Evolutionary conservation across 768 basidiomycete genomes (phyloP), one percentile per base, ranked within the genome.

Genomic region (Lactarius trivialis): DNA sequence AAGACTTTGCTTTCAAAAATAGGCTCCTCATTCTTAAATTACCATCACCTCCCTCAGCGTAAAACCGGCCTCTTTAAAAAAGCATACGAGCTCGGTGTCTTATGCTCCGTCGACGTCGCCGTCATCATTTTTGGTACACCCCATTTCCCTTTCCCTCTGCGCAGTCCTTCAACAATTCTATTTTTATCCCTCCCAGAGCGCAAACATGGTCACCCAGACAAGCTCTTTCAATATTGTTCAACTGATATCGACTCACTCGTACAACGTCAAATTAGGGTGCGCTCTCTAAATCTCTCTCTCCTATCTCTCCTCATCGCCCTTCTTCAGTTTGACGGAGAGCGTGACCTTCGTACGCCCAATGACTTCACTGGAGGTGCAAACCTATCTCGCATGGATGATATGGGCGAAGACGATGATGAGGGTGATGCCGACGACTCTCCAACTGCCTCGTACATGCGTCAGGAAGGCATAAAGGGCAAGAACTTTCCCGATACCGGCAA

Each of bases 1-100:
- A 65, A 58, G 58, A 45, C 51, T 68, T 70, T 70, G 72, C 70
- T 70, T 48, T 70, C 67, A 64, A 61, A 61, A 71, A 72, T 74
- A 72, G 75, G 54, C 55, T 48, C 33, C 58, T 6, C 78, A 77
- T 83, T 86, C 86, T 88, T 84, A 60, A 55, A 83, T 85, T 83
- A 78, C 61, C 63, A 56, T 61, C 65, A 58, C 45, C 58, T 68
- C 58, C 58, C 56, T 50, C 76, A 92, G 91, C 84, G 91, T 69
- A 91, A 92, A 79, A 90, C 90, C 63, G 91, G 90, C 5, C 84
- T 93, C 65, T 92, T 93, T 85, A 91, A 92, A 75, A 92, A 92
- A 71, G 90, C 91, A 0, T 91, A 91, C 70, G 90, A 92, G 75
- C 86, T 93, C 64, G 90, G 89, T n/a, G 90, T 92, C 3, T 82